Evolutionary conservation across 257 asterid genomes (phyloP), one percentile per base, ranked within the genome.

Genomic region (Solanum pinnatisectum): DNA sequence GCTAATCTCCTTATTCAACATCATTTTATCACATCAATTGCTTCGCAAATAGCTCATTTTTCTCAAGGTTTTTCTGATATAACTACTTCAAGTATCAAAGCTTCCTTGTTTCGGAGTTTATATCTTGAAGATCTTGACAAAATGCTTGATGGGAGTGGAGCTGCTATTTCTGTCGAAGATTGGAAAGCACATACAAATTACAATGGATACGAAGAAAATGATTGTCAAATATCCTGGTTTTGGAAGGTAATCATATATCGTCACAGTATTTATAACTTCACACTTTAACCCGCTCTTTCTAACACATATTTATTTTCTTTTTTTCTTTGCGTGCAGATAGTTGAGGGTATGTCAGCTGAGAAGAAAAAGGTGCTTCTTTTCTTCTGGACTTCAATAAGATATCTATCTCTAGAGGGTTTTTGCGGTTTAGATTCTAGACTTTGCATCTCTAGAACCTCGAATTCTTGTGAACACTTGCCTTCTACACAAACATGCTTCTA

Each of bases 301-400:
- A 46, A 18, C 37, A 32, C 8, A 15, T 27, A 8, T 46, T 37
- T 52, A 32, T 59, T 83, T 36, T 22, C 20, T 3, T 44, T 44
- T 2, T 25, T 37, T 56, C 59, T 1, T 16, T 56, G 70, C 27
- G 18, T 89, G 44, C 93, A 95, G 98, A 89, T 89, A 76, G 96
- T 96, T 5, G 95, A 83, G 77, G 35, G 74, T 32, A 97, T 96
- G 99, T 89, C 98, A 6, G 83, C 88, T 11, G 95, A 96, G 90
- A 96, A 95, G 94, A 94, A 89, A 88, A 95, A 91, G 88, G 89
- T 91, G 87, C 96, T 96, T 87, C 98, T 97, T 79, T 95, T 94
- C 93, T 97, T 97, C 88, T 96, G 99, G 98, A 97, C 98, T 44
- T 97, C 98, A 5, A 92, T 97, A 84, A 97, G 93, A 83, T 92